phyloP scores from a whole-genome alignment of 1,284 basidiomycete genomes.

The Ceratobasidium theobromae region DNA sequence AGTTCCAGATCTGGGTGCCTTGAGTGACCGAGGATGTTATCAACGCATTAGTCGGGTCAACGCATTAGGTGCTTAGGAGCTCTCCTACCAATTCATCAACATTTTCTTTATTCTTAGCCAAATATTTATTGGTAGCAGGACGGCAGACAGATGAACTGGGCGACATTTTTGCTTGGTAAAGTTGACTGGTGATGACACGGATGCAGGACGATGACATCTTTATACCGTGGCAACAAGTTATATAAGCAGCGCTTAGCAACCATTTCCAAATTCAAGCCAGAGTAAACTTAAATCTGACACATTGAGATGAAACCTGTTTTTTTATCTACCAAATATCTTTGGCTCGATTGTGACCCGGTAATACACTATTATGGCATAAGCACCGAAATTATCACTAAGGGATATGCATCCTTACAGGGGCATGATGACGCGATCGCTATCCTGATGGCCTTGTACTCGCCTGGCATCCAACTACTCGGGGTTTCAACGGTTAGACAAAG shows the following conservation, averaged over 20 bases:
- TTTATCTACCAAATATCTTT: slow-evolving; percentile 43
- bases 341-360: slow-evolving; percentile 62
- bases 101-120: neutral
- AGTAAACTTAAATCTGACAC: neutral
- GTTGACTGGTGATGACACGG: too few species aligned
- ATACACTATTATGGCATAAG: slow-evolving; percentile 33
- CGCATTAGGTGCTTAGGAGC: too few species aligned
- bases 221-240: neutral
- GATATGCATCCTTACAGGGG: slow-evolving; percentile 51
- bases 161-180: too few species aligned
- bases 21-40: too few species aligned
- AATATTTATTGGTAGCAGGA: too few species aligned
- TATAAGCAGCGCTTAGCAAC: neutral
- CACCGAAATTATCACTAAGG: neutral
- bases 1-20: too few species aligned
- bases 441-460: slow-evolving; percentile 65
- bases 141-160: too few species aligned
- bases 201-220: too few species aligned
- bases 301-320: neutral
- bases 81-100: neutral
- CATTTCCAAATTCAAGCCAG: neutral
- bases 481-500: slow-evolving; percentile 79
- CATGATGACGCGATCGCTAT: slow-evolving; percentile 85
- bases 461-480: slow-evolving; percentile 66
- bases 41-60: too few species aligned